Conservation (phyloP, 2,329 filamentous ascomycete genomes). For the Colletotrichum simmondsii region DNA sequence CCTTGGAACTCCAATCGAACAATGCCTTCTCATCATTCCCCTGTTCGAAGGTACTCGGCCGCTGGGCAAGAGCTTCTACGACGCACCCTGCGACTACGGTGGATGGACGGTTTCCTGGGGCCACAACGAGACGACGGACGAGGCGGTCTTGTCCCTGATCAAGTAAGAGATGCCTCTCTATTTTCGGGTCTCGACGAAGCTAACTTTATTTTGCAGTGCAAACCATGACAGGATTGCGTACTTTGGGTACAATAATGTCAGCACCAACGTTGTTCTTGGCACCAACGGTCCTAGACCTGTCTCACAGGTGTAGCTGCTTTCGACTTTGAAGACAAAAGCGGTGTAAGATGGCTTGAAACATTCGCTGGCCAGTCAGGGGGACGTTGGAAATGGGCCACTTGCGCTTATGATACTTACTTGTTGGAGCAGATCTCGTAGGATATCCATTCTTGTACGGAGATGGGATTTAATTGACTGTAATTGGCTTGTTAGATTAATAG, state of each 20-base stretch:
- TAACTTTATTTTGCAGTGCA: background rate
- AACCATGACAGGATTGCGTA: slow-evolving; percentile 3
- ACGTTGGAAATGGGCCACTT: no score
- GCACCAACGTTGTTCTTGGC: slow-evolving; percentile 2
- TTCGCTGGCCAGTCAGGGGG: no score
- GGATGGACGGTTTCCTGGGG: slow-evolving; percentile 46
- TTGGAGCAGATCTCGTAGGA: no score
- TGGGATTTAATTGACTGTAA: no score
- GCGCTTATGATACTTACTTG: no score
- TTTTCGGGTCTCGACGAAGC: background rate
- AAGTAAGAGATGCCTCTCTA: slow-evolving; percentile 38
- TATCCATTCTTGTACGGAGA: no score
- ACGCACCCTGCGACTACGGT: slow-evolving; percentile 38
- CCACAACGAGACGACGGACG: slow-evolving; percentile 41
- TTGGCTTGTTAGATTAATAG: no score
- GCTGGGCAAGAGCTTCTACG: slow-evolving; percentile 39
- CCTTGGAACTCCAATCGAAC: slow-evolving; percentile 10
- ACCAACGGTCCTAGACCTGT: slow-evolving; percentile 5
- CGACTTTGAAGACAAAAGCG: no score
- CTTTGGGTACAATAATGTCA: slow-evolving; percentile 33
- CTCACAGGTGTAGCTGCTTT: background rate
- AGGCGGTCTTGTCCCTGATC: slow-evolving; percentile 43
- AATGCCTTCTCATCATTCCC: slow-evolving; percentile 34
- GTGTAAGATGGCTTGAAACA: no score
- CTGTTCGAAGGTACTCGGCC: slow-evolving; percentile 29